These are phyloP conservation scores for Testicularia cyperi DNA, from an alignment of 1,284 basidiomycete species.

Conservation along the genomic window DNA sequence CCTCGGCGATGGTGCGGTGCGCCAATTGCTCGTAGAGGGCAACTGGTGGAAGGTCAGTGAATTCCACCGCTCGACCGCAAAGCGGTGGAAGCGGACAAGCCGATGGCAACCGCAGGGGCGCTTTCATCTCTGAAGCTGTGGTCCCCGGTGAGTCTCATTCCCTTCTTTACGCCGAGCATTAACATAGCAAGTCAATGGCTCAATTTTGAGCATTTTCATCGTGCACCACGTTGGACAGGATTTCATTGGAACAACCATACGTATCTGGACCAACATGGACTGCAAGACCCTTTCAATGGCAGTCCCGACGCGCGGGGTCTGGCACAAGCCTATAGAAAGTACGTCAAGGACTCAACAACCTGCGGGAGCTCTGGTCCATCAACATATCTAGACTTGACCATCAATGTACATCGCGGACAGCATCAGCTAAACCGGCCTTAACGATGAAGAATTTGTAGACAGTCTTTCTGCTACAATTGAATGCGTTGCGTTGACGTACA, in stretches of 20 bases:
- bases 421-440: no score
- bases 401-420: no score
- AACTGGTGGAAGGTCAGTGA: conserved; percentile 49
- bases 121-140: conserved; percentile 42
- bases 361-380: no score
- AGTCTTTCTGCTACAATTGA: no score
- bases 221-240: no score
- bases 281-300: conserved; percentile 21
- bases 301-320: conserved; percentile 13
- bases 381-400: no score
- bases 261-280: conserved; percentile 24
- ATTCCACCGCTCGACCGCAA: conserved; percentile 22
- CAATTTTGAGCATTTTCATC: no score
- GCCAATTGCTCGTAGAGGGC: conserved; percentile 38
- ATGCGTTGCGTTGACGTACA: no score
- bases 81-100: conserved; percentile 2
- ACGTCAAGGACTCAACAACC: conserved; percentile 24
- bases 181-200: no score
- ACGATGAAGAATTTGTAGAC: no score
- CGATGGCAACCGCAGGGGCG: conserved; percentile 17
- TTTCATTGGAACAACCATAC: conserved; percentile 44
- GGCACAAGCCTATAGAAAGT: conserved; percentile 17
- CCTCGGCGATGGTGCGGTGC: conserved; percentile 28
- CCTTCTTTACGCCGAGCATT: no score
- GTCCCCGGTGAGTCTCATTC: conserved; percentile 14